Percentiles rank a stretch among this genome's conserved stretches.
These are phyloP conservation scores for Candida andamanensis DNA, from an alignment of 805 yeast genomes.

Conservation along the genomic window DNA sequence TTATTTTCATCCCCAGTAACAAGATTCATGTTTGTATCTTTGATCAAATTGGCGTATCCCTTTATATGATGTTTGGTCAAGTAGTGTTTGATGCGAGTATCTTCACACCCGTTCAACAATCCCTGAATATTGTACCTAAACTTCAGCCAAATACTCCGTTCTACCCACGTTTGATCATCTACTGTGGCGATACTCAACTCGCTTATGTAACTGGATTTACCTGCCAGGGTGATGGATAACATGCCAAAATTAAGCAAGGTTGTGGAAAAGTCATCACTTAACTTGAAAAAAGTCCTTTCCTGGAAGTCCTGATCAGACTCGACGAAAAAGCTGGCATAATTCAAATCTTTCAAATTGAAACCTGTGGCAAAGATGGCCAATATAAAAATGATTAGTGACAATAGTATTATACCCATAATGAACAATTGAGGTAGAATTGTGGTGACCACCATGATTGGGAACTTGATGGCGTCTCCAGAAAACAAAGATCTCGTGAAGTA, in stretches of 20 bases:
- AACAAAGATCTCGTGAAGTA: conserved; percentile 36
- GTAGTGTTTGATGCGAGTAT: neutral
- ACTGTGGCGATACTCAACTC: conserved; percentile 47
- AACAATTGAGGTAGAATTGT: conserved; percentile 67
- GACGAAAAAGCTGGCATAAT: conserved; percentile 30
- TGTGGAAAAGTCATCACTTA: conserved; percentile 44
- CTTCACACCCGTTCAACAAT: neutral
- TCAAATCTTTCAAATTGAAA: conserved; percentile 28
- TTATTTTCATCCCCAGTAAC: conserved; percentile 14
- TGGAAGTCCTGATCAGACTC: conserved; percentile 18
- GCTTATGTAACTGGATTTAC: conserved; percentile 58
- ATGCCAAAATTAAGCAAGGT: conserved; percentile 56
- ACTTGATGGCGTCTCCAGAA: conserved; percentile 36
- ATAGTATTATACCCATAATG: conserved; percentile 42
- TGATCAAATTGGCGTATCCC: conserved; percentile 26
- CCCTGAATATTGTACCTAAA: conserved; percentile 7
- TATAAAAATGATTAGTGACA: conserved; percentile 51
- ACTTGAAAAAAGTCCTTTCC: conserved; percentile 8
- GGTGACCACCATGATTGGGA: conserved; percentile 53
- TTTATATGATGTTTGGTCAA: conserved; percentile 10
- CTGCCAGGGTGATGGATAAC: conserved; percentile 62
- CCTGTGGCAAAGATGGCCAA: conserved; percentile 59
- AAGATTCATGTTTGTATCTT: conserved; percentile 21
- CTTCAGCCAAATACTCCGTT: conserved; percentile 24
- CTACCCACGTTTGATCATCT: conserved; percentile 57